Evolutionary conservation across 495 filamentous ascomycete species (phyloP), one percentile per base, ranked within the genome.

Genomic region (Diplogelasinospora grovesii): DNA sequence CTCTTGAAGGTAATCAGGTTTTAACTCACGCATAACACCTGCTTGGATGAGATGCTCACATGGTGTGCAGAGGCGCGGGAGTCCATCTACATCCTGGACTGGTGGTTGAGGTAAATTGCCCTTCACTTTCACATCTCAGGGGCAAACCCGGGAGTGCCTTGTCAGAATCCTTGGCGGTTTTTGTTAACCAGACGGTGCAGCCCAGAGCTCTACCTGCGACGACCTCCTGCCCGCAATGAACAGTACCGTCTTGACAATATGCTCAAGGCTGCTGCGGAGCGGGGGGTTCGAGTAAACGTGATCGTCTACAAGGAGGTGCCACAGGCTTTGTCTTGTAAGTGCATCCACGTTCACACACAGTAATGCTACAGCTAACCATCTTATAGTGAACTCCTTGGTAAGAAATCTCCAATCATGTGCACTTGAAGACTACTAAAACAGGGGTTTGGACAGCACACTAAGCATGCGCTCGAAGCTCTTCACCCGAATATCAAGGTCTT

Each of bases 231-330:
- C 8, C 73, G 77, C 50, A 84, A 92, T 63, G 78, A 90, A 54
- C 70, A 82, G 41, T 97, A 95, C 56, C 85, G 90, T 1, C 65
- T 97, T 29, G 90, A 97, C 61, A 77, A 79, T 8, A 86, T 97
- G 86, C 77, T 97, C 25, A 73, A 82, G 50, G 83, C 81, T 30
- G 90, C 90, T 3, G 90, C 90, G 21, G 74, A 88, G 61, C 81
- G 90, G 36, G 90, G 89, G 16, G 90, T 97, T 18, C 76, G 79
- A 34, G 70, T 97, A 45, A 85, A 92, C 48, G 74, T 97, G 33
- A 90, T 95, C 38, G 88, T 97, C 11, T 97, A 97, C 68, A 97
- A 97, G 66, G 90, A 97, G 64, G 89, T 87, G 10, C 79, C 83
- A 1, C 81, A 88, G 52, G 86, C 88, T 10, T 64, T 96, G 42